These are phyloP conservation scores for Cyclostephanos tholiformis DNA, from an alignment of 108 stramenopile genomes.

Conservation along the genomic window DNA sequence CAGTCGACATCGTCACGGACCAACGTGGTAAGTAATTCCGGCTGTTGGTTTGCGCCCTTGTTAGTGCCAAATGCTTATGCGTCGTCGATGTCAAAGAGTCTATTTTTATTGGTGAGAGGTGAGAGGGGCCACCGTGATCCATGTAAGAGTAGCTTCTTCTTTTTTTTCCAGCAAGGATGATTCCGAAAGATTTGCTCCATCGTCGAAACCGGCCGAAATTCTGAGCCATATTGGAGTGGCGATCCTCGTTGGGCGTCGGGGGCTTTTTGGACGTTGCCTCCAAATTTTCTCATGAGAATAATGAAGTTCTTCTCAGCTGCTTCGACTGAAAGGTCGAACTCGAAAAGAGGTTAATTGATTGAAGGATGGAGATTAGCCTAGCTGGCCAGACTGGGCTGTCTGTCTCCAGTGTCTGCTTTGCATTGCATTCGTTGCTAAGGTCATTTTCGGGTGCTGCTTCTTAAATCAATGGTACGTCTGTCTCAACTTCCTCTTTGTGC, in stretches of 20 bases:
- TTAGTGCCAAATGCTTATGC: constrained; percentile 22
- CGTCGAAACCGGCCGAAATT: not conserved
- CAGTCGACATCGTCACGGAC: constrained; percentile 4
- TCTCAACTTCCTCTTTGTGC: no score
- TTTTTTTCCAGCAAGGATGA: constrained; percentile 19
- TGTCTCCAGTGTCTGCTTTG: no score
- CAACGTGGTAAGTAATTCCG: constrained; percentile 9
- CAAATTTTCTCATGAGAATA: not conserved
- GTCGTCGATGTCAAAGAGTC: constrained; percentile 11
- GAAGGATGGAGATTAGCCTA: not conserved
- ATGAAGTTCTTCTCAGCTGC: not conserved
- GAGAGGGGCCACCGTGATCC: constrained; percentile 18
- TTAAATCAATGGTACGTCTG: no score
- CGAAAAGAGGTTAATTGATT: not conserved
- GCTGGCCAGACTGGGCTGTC: not conserved
- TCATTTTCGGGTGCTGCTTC: no score
- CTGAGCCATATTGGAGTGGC: not conserved
- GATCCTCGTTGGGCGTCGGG: not conserved
- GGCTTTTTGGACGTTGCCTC: not conserved
- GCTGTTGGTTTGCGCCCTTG: constrained; percentile 16
- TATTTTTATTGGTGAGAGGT: not conserved
- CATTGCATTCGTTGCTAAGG: no score
- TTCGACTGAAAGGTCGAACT: not conserved
- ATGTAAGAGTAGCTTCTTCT: not conserved
- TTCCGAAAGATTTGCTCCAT: not conserved